Base-by-base conservation (phyloP, 2,329 filamentous ascomycete genomes). In the Colletotrichum spaethianum region DNA sequence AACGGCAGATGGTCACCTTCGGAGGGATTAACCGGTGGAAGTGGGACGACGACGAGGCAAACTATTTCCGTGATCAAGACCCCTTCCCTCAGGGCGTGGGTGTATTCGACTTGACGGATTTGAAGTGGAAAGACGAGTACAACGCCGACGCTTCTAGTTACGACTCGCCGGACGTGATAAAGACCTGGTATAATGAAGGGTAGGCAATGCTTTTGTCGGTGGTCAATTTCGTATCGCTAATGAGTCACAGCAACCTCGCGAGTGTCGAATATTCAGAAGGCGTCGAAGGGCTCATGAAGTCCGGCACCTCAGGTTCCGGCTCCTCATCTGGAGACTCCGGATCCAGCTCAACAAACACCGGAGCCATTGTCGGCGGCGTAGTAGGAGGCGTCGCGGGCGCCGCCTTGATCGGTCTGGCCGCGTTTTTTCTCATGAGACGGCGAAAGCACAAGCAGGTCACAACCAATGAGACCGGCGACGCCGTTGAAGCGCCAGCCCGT, bases 301-400 rank as follows among this genome's bases (percentile, higher is more conserved):
- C 53, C 33, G n/a, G 53, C 28, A 61, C 63, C 53, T 62, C 69
- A 14, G 74, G 77, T 40, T 82, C 71, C 18, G 72, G 73, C n/a
- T 71, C 72, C 28, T 75, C 48, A 16, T 38, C 48, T 33, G 8
- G n/a, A 33, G 56, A 66, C 28, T 33, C 66, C 11, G 36, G 23
- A 16, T 67, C 67, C 16, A 38, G 53, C 33, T 66, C 67, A 2
- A 76, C 79, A 8, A 79, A 80, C 62, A 76, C 82, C 14, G 86
- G 83, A 6, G 80, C 85, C 20, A 87, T 88, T 53, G 84, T 79
- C 9, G 86, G 86, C 14, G 86, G 85, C 33, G 80, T 81, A 3
- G 83, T 87, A 12, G 86, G 85, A n/a, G 86, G 86, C 16, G 81
- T 86, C 4, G 82, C 77, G 0, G 81, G 75, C 18, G 74, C 87